Conservation (phyloP, 2,329 filamentous ascomycete species). For the Tolypocladium cylindrosporum region DNA sequence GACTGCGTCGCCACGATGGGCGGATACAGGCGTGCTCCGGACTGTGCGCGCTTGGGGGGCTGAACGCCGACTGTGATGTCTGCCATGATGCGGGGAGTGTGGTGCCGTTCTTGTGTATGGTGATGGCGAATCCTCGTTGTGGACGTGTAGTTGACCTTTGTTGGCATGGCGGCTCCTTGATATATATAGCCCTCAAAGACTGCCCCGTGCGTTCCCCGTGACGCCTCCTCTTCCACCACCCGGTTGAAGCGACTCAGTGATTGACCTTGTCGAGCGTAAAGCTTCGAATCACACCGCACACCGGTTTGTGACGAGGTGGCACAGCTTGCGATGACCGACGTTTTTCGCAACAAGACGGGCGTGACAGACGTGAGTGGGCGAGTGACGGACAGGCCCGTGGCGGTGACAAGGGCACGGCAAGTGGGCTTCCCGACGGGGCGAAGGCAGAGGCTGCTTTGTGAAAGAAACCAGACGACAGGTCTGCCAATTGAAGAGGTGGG, state of each 20-base stretch:
- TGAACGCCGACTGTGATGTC: constrained; percentile 11
- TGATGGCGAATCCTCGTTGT: neutral
- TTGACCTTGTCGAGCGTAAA: neutral
- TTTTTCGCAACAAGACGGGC: neutral
- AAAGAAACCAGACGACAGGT: neutral
- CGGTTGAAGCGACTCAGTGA: neutral
- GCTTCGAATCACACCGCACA: neutral
- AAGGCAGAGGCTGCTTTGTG: neutral
- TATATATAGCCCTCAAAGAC: constrained; percentile 1
- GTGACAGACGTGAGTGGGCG: neutral
- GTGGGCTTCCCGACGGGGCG: neutral
- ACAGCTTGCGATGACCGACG: neutral
- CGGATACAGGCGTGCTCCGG: constrained; percentile 11
- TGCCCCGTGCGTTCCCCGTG: neutral
- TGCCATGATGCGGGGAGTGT: constrained; percentile 4
- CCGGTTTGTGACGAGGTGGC: neutral
- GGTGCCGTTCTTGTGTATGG: neutral
- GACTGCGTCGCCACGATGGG: constrained; percentile 11
- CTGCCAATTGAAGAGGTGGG: neutral
- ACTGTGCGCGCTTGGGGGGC: constrained; percentile 11
- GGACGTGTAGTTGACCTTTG: neutral
- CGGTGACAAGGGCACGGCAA: neutral
- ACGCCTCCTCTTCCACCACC: neutral
- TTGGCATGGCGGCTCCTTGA: constrained; percentile 2
- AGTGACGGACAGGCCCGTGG: neutral